Evolutionary conservation across 345 rosid species (phyloP).

Genomic region (Combretum micranthum): DNA sequence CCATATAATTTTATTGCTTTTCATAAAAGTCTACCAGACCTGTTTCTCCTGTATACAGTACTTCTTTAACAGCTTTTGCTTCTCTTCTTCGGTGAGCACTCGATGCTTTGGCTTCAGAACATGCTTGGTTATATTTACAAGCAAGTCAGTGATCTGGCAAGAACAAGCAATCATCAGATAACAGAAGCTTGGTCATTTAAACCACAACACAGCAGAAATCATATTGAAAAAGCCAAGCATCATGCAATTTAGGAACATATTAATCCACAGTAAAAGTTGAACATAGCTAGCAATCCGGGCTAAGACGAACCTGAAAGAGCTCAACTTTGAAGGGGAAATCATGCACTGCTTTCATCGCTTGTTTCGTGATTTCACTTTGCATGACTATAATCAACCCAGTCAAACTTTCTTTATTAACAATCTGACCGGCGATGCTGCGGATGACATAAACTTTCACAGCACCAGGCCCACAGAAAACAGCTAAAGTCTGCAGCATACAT

Average conservation of each 20-base stretch:
- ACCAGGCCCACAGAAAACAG: constrained; percentile 57
- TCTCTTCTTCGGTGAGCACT: constrained; percentile 21
- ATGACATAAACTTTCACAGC: constrained; percentile 57
- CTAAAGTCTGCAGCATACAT: constrained; percentile 59
- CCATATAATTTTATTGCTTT: background rate
- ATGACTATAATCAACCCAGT: constrained; percentile 61
- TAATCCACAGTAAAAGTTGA: background rate
- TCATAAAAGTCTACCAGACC: constrained; percentile 15
- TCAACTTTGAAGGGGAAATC: constrained; percentile 76
- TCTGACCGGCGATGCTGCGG: constrained; percentile 47
- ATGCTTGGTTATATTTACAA: constrained; percentile 83
- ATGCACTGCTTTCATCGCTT: constrained; percentile 69
- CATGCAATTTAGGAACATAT: background rate
- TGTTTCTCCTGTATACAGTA: constrained; percentile 25
- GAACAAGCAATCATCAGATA: constrained; percentile 8
- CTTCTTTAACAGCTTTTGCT: constrained; percentile 21
- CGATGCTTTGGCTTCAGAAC: constrained; percentile 25
- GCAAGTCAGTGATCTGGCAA: constrained; percentile 59
- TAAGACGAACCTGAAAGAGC: constrained; percentile 59
- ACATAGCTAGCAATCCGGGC: background rate
- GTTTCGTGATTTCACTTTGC: constrained; percentile 67
- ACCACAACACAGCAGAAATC: constrained; percentile 2
- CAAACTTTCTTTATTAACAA: constrained; percentile 50
- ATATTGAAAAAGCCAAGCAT: background rate
- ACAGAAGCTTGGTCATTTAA: background rate